These are phyloP conservation scores for Ligustrum vulgare DNA, from an alignment of 257 asterid genomes.

Conservation along the genomic window DNA sequence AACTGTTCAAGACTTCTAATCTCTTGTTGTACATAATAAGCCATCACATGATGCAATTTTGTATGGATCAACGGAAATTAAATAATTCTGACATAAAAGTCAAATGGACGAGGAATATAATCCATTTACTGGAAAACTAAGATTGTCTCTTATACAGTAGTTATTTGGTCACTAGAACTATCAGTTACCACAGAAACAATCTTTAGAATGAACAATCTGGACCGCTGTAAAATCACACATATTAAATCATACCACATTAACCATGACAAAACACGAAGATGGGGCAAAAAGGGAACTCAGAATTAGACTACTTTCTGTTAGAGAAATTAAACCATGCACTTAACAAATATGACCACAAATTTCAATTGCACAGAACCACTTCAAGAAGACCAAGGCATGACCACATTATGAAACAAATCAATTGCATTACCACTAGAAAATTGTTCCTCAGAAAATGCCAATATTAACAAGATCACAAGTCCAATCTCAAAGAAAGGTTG, in stretches of 20 bases:
- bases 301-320: constrained; percentile 9
- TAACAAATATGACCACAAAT: background rate
- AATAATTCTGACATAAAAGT: background rate
- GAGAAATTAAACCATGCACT: constrained; percentile 7
- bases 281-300: constrained; percentile 2
- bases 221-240: background rate
- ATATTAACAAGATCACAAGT: background rate
- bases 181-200: constrained; percentile 12
- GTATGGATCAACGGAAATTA: background rate
- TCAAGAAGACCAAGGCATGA: constrained; percentile 6
- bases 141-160: background rate
- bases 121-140: background rate
- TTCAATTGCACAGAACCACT: background rate
- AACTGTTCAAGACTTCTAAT: constrained; percentile 10
- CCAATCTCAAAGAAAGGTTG: background rate
- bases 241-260: background rate
- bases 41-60: constrained; percentile 5
- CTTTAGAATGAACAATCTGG: background rate
- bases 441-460: constrained; percentile 8
- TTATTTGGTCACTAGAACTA: constrained; percentile 6
- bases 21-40: constrained; percentile 2
- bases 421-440: background rate
- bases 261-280: background rate
- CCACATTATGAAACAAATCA: constrained; percentile 4
- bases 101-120: background rate